A percentile compares a stretch with the other conserved stretches of the same genome.
These are phyloP conservation scores for Cladosporium sp. DNA, from an alignment of 2,329 filamentous ascomycete genomes.

Conservation along the genomic window DNA sequence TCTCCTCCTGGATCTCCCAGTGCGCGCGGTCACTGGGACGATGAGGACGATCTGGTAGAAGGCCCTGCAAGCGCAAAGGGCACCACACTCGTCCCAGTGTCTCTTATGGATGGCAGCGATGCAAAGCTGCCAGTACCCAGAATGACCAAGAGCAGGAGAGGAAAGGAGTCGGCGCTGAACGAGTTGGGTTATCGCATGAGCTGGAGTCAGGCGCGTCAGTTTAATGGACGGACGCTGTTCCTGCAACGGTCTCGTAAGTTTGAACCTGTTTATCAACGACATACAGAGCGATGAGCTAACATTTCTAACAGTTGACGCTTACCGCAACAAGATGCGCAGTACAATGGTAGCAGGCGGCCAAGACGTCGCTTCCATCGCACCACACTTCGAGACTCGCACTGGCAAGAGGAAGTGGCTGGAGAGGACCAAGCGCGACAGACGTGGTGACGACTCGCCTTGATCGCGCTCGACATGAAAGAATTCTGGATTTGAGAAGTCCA, in stretches of 20 bases:
- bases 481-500: background rate
- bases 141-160: conserved; percentile 68
- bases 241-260: conserved; percentile 83
- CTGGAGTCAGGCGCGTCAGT: conserved; percentile 92
- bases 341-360: conserved; percentile 78
- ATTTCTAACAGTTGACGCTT: conserved; percentile 73
- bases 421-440: conserved; percentile 43
- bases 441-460: conserved; percentile 19
- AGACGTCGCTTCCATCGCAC: conserved; percentile 71
- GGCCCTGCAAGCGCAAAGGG: conserved; percentile 44
- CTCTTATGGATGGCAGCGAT: conserved; percentile 67
- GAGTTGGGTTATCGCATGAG: conserved; percentile 94
- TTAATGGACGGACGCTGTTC: conserved; percentile 83
- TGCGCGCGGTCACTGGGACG: conserved; percentile 72
- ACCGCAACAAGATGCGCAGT: conserved; percentile 85
- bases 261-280: conserved; percentile 35
- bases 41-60: conserved; percentile 62
- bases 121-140: conserved; percentile 74
- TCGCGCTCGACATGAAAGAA: background rate
- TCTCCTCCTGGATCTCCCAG: conserved; percentile 75
- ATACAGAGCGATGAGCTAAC: background rate
- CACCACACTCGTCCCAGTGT: conserved; percentile 51
- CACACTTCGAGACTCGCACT: conserved; percentile 85
- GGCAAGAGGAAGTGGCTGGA: conserved; percentile 70
- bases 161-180: conserved; percentile 86